A percentile compares a stretch with the other conserved stretches of the same genome.
These are phyloP conservation scores for Linnemannia zychae DNA, from an alignment of 192 early-diverging fungal genomes.

Conservation along the genomic window DNA sequence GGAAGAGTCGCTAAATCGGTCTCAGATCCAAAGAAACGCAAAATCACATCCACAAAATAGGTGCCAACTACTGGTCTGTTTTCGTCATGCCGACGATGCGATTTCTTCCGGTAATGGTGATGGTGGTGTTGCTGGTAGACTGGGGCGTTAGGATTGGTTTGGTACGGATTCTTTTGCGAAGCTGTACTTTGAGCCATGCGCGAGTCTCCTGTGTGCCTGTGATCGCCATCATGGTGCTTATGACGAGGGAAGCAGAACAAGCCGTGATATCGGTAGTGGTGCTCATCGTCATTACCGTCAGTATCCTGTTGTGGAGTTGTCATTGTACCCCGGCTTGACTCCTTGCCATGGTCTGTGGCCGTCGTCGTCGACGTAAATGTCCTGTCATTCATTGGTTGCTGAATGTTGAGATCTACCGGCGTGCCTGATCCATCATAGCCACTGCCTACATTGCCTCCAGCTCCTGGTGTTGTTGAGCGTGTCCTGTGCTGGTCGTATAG, in stretches of 20 bases:
- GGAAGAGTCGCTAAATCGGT: conserved; percentile 61
- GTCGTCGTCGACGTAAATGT: conserved; percentile 32
- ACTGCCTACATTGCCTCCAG: not conserved
- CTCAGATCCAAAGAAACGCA: conserved; percentile 66
- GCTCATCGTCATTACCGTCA: conserved; percentile 1
- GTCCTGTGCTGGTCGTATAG: conserved; percentile 30
- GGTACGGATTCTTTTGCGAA: conserved; percentile 13
- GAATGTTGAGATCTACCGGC: not conserved
- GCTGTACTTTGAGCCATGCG: not conserved
- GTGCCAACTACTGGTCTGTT: conserved; percentile 56
- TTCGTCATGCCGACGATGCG: conserved; percentile 26
- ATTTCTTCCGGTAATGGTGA: conserved; percentile 39
- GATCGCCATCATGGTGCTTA: conserved; percentile 13
- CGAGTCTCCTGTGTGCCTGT: not conserved
- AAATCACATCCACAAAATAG: conserved; percentile 66
- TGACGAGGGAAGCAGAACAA: conserved; percentile 34
- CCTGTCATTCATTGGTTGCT: not conserved
- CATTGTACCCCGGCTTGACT: not conserved
- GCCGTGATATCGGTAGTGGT: not conserved
- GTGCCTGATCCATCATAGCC: conserved; percentile 1
- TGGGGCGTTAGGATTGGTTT: not conserved
- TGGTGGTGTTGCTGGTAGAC: conserved; percentile 46
- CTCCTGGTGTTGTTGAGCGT: not conserved
- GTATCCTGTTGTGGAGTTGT: conserved; percentile 3
- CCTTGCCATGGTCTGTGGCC: conserved; percentile 16